A percentile compares a stretch with the other conserved stretches of the same genome.
These are phyloP conservation scores for Fusarium beomiforme DNA, from an alignment of 2,329 filamentous ascomycete species.

Conservation along the genomic window DNA sequence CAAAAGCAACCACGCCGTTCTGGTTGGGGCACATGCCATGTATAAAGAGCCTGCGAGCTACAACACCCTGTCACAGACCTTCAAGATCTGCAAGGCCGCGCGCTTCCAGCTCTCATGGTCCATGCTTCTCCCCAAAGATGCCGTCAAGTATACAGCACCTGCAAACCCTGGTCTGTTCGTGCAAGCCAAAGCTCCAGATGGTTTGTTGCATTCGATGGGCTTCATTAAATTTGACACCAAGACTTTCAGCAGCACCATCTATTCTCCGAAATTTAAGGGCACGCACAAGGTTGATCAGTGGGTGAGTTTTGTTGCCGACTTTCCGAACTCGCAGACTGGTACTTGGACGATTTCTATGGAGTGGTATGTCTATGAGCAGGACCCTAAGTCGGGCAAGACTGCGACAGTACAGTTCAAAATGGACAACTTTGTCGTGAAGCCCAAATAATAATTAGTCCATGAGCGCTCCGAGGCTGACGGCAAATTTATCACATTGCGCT, in stretches of 20 bases:
- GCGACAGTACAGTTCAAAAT: neutral
- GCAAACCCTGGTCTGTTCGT: neutral
- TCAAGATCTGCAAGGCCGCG: neutral
- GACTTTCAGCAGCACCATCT: neutral
- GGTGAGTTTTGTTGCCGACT: neutral
- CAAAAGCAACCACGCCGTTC: neutral
- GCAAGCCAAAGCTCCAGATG: neutral
- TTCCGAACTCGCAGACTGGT: neutral
- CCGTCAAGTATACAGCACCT: neutral
- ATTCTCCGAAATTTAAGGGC: neutral
- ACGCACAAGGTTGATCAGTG: neutral
- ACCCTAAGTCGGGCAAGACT: neutral
- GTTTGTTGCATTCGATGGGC: neutral
- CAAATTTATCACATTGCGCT: no score
- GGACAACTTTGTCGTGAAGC: constrained; percentile 1
- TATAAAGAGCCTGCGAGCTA: neutral
- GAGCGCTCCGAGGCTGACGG: neutral
- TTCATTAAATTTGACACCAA: neutral
- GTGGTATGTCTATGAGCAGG: neutral
- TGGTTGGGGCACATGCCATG: neutral
- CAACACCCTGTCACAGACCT: neutral
- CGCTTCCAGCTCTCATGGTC: neutral
- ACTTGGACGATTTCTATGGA: constrained; percentile 6
- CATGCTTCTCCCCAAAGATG: neutral
- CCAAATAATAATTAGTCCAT: neutral